phyloP scores from a whole-genome alignment of 164 flowering plant genomes.

The Piper betle region DNA sequence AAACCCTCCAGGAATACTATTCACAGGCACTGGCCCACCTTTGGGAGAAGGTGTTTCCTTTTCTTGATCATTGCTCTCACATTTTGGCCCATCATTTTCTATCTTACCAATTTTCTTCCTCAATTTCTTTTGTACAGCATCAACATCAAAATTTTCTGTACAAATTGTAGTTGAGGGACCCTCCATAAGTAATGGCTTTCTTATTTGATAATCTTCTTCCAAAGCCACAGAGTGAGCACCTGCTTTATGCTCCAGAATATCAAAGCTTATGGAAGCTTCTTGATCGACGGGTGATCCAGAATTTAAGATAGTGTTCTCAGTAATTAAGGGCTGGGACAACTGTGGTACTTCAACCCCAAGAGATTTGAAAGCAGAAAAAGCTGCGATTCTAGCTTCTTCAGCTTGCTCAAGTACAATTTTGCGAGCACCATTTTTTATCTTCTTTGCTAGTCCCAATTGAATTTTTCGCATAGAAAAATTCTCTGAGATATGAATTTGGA shows the following conservation, averaged over 20 bases:
- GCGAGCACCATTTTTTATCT: constrained; percentile 90
- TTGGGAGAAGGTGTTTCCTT: constrained; percentile 13
- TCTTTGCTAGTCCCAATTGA: constrained; percentile 82
- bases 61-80: neutral
- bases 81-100: neutral
- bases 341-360: constrained; percentile 65
- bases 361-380: constrained; percentile 87
- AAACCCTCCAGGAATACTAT: constrained; percentile 51
- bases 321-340: constrained; percentile 35
- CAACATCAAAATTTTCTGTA: constrained; percentile 4
- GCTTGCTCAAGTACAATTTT: constrained; percentile 93
- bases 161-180: neutral
- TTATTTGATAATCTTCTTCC: constrained; percentile 8
- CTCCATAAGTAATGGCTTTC: neutral
- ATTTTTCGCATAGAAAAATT: constrained; percentile 46
- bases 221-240: constrained; percentile 5
- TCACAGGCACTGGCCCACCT: constrained; percentile 56
- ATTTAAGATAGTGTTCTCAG: constrained; percentile 18
- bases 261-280: constrained; percentile 19
- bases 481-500: constrained; percentile 9
- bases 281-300: constrained; percentile 26
- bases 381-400: constrained; percentile 89
- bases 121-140: neutral
- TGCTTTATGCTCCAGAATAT: constrained; percentile 10
- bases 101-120: neutral